Evolutionary conservation across 257 asterid species (phyloP), one percentile per base, ranked within the genome.

Genomic region (Pogostemon cablin): DNA sequence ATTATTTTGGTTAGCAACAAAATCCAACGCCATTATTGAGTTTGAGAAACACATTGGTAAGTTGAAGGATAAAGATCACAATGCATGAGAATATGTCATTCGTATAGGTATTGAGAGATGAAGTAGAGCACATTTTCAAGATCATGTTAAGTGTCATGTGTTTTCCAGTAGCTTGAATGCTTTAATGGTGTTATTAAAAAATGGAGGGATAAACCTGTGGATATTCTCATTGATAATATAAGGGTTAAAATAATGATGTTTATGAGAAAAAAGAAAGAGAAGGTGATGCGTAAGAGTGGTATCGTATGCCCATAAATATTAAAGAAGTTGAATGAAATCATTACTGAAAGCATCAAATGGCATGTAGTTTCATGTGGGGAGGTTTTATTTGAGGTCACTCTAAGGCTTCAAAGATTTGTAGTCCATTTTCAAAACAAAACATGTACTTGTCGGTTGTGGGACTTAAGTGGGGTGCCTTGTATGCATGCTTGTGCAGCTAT

Each of bases 381-480:
- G 3, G 41, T 56, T 53, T 1, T 53, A 17, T 53, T 53, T 53
- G 59, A 15, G 59, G 37, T 53, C 20, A 15, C 59, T 6, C 8
- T 53, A 1, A 53, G 59, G 59, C 59, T 11, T 17, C 37, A 53
- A 53, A 53, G 59, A 9, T 53, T 15, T 5, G 37, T 20, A 3
- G 59, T 56, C 6, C 60, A 54, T 4, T 37, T 54, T 4, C 37
- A 54, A 3, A 54, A 54, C 1, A 9, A 6, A 2, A 15, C 41
- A 8, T 56, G 62, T 34, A 56, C 62, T 32, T 56, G 41, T 56
- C 32, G 41, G 41, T 7, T 56, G 7, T 56, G 62, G 64, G 25
- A 35, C n/a, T 38, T 58, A 4, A 58, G 25, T 1, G 44, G 64
- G 11, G 12, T 58, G 2, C 64, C 44, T 37, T 58, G 64, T 58